A percentile compares a stretch with the other conserved stretches of the same genome.
These are phyloP conservation scores for Zymoseptoria ardabiliae DNA, from an alignment of 2,329 filamentous ascomycete species.

Conservation along the genomic window DNA sequence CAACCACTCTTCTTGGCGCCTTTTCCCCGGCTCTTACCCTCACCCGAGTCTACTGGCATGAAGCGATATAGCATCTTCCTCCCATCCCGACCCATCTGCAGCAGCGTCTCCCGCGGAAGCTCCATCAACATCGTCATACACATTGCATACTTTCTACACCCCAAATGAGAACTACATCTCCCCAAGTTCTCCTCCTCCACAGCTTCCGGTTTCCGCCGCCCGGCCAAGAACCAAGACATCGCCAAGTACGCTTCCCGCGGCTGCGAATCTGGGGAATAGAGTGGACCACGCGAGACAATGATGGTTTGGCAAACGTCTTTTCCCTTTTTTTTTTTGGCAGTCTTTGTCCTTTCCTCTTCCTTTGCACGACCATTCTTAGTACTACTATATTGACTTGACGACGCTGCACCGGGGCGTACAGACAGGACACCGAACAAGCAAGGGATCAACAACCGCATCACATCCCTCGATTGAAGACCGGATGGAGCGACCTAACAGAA, in stretches of 20 bases:
- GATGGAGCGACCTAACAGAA: not conserved
- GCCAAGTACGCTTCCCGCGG: not conserved
- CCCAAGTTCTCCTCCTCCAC: not conserved
- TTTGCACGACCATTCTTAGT: too few species aligned
- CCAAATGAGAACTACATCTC: not conserved
- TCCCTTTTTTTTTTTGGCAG: not conserved
- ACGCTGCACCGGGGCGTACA: not conserved
- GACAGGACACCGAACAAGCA: not conserved
- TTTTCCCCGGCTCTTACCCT: too few species aligned
- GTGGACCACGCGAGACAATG: not conserved
- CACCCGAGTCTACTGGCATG: too few species aligned
- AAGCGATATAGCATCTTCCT: too few species aligned
- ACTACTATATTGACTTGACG: too few species aligned
- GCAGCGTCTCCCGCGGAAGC: too few species aligned
- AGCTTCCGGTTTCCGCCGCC: not conserved
- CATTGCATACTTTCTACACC: too few species aligned
- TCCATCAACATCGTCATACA: too few species aligned
- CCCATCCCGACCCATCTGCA: too few species aligned
- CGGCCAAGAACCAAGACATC: not conserved
- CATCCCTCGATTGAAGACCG: not conserved
- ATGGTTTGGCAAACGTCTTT: not conserved
- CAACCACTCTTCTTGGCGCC: too few species aligned
- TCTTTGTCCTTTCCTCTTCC: not conserved
- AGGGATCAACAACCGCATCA: not conserved
- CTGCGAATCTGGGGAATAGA: not conserved